Evolutionary conservation across 352 stramenopile species (phyloP).

Genomic region (Pelagophyceae sp.): DNA sequence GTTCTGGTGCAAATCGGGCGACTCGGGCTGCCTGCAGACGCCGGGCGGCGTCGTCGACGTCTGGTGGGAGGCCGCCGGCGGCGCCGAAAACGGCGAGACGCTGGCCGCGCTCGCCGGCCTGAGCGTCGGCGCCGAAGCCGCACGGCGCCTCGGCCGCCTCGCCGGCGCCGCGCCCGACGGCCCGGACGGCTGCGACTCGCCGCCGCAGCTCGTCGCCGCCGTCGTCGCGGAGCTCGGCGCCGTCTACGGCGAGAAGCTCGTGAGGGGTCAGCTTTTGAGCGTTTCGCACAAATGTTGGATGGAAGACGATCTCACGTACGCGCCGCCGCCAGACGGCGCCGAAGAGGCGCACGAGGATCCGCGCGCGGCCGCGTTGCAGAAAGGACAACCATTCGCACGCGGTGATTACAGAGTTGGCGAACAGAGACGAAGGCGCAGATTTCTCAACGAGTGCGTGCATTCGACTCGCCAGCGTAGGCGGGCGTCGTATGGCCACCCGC

Average conservation of each 20-base stretch:
- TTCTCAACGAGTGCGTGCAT: too few relatives aligned
- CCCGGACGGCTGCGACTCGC: neutral
- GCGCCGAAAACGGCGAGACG: neutral
- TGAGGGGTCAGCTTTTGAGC: neutral
- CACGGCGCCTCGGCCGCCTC: neutral
- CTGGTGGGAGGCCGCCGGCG: neutral
- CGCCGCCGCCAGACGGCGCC: too few relatives aligned
- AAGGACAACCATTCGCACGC: too few relatives aligned
- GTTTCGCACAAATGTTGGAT: neutral
- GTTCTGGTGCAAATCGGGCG: neutral
- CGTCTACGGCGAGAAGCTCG: too few relatives aligned
- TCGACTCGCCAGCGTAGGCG: too few relatives aligned
- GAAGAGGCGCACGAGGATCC: neutral
- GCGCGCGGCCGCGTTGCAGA: neutral
- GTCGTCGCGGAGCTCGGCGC: neutral
- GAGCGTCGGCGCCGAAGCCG: neutral
- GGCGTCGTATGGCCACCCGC: neutral
- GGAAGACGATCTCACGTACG: neutral
- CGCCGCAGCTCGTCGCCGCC: neutral
- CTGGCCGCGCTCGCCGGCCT: neutral
- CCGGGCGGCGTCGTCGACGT: neutral
- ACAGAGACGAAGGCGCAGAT: too few relatives aligned
- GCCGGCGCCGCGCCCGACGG: neutral
- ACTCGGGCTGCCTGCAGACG: neutral
- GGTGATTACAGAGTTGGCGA: too few relatives aligned